Conservation (phyloP, 2,329 filamentous ascomycete species). For the Alternaria arborescens region DNA sequence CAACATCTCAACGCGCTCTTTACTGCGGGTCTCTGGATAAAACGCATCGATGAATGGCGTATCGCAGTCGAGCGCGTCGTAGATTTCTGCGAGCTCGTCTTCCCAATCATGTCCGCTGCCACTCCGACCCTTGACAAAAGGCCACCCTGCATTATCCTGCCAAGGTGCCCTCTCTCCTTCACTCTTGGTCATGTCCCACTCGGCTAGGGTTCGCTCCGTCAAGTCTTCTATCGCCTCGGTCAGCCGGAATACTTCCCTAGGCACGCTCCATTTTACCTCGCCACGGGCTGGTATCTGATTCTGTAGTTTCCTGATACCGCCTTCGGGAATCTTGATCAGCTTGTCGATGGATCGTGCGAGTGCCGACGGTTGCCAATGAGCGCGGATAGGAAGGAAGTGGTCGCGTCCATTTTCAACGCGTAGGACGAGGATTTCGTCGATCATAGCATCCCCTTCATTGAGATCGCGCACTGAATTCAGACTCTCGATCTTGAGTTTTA, state of each 20-base stretch:
- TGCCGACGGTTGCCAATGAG: conserved; percentile 79
- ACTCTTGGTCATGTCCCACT: conserved; percentile 67
- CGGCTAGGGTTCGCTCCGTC: conserved; percentile 65
- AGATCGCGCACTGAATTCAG: conserved; percentile 71
- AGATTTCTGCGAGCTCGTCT: conserved; percentile 55
- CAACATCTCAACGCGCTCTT: conserved; percentile 77
- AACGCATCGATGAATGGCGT: conserved; percentile 68
- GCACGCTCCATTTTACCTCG: conserved; percentile 76
- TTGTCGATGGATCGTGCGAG: conserved; percentile 89
- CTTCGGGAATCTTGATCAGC: conserved; percentile 83
- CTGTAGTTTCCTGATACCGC: conserved; percentile 76
- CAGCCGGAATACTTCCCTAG: conserved; percentile 86
- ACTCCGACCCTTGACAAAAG: conserved; percentile 57
- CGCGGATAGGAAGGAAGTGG: conserved; percentile 86
- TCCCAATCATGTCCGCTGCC: conserved; percentile 57
- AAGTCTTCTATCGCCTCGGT: conserved; percentile 78
- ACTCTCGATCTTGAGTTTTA: conserved; percentile 73
- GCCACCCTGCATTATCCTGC: conserved; percentile 65
- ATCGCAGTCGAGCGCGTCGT: conserved; percentile 78
- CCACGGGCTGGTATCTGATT: conserved; percentile 56
- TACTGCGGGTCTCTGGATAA: conserved; percentile 63
- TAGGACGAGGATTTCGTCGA: conserved; percentile 90
- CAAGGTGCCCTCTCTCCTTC: conserved; percentile 59
- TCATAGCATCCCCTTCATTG: conserved; percentile 69
- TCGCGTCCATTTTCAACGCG: conserved; percentile 85